Evolutionary conservation across 2,329 filamentous ascomycete species (phyloP), one percentile per base, ranked within the genome.

Genomic region (Conoideocrella luteorostrata): DNA sequence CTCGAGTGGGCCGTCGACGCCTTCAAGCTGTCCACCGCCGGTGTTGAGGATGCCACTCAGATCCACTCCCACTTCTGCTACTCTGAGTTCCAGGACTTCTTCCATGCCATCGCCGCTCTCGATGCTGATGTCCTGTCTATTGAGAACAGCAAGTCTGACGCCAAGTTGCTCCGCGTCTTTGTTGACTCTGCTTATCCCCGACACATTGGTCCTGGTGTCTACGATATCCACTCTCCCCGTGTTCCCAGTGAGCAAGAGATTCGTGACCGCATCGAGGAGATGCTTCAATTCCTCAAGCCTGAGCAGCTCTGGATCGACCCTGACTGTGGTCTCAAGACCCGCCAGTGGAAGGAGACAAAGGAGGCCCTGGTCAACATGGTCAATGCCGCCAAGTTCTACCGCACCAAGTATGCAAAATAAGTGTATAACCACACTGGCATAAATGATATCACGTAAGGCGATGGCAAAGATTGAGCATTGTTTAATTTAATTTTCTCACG

Each of bases 11-110:
- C 93, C 49, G 93, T 98, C 62, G 84, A 95, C 75, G 89, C 90
- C 60, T 98, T 98, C 89, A 89, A 88, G 68, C 88, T 98, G 56
- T 84, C 91, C 55, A 94, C 90, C 59, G 83, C 89, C 49, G 93
- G 89, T 68, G 91, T 98, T 50, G 74, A 89, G 73, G 88, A 98
- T 71, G 87, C 85, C 47, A 98, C 93, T 56, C 93, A 98, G 80
- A 96, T 98, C 70, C 93, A 98, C 85, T 96, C 90, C 52, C 93
- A 98, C 80, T 98, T 98, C 87, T 98, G 93, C 73, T 98, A 98
- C 84, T 97, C 93, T 42, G 93, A 98, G 80, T 98, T 98, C 88
- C 93, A 98, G 77, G 93, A 98, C 79, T 98, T 98, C 82, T 98
- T 98, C 89, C 88, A 97, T 74, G 93, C 93, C 73, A 98, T 98